Evolutionary conservation across 306 rosid species (phyloP), one percentile per base, ranked within the genome.

Genomic region (Aeschynomene evenia): DNA sequence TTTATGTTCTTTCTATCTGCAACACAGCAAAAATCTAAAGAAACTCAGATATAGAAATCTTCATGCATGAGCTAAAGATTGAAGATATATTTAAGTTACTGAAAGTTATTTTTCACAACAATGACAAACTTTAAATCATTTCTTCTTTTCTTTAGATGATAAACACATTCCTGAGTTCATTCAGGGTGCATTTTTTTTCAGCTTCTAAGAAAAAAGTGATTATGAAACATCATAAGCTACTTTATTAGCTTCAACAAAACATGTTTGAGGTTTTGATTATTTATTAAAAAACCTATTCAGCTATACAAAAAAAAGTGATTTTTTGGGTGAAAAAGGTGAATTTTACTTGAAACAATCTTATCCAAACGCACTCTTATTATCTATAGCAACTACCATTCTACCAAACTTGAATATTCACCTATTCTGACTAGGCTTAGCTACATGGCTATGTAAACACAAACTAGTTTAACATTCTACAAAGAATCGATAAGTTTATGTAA

Each of bases 391-490:
- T 12, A 31, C 31, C 19, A 26, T 10, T 23, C 60, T 34, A 20
- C 20, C 29, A 10, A n/a, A 42, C 54, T 19, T 16, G 29, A 59
- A 46, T 57, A 57, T 48, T 33, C 31, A 42, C 40, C 36, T n/a
- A 28, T 15, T 12, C 13, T 16, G 19, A 16, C 37, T 29, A 5
- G 57, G 57, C 69, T 72, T 6, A 2, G 46, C 49, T 6, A 68
- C 6, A 49, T 24, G n/a, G 28, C 55, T 26, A 61, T 53, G 63
- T 14, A 63, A 56, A 50, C 48, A 22, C 36, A 68, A 77, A 55
- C 20, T 16, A 55, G 11, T 16, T 14, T 29, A 6, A 62, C 50
- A 76, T 59, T 31, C 46, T 14, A 71, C 60, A 43, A 8, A 49
- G 5, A 49, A 60, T 9, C 16, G 19, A 52, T 45, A 21, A 36